Evolutionary conservation across 345 rosid species (phyloP).

Genomic region (Brassica carinata): DNA sequence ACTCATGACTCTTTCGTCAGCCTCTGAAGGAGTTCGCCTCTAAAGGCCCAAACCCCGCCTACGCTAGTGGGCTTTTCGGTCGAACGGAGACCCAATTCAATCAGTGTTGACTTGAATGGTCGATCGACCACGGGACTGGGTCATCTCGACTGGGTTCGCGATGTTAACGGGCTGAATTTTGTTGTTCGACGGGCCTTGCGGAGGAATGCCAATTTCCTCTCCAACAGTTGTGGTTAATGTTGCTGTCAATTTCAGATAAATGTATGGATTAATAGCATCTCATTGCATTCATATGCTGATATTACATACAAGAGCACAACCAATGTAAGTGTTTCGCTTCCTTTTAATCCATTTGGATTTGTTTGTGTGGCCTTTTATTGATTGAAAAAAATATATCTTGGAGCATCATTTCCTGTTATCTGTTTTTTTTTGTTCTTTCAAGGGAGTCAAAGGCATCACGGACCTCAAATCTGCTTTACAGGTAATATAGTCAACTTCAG

Average conservation of each 20-base stretch:
- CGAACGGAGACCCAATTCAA: too few relatives aligned
- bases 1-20: too few relatives aligned
- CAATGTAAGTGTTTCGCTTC: constrained; percentile 58
- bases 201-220: too few relatives aligned
- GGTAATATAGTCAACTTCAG: constrained; percentile 46
- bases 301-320: constrained; percentile 53
- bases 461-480: constrained; percentile 80
- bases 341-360: not conserved
- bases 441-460: constrained; percentile 91
- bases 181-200: too few relatives aligned
- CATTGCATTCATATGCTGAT: constrained; percentile 74
- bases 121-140: too few relatives aligned
- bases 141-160: too few relatives aligned
- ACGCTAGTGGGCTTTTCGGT: too few relatives aligned
- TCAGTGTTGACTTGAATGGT: too few relatives aligned
- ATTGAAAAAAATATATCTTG: not conserved
- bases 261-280: constrained; percentile 72
- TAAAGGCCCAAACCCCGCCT: too few relatives aligned
- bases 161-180: too few relatives aligned
- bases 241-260: constrained; percentile 52
- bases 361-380: not conserved
- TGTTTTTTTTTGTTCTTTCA: constrained; percentile 17
- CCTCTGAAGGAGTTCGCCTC: too few relatives aligned
- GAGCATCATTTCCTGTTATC: constrained; percentile 17
- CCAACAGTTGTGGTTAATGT: not conserved